Percentiles rank a stretch among this genome's conserved stretches.
Conservation (phyloP, 2,329 filamentous ascomycete genomes). For the Talaromyces sp. region DNA sequence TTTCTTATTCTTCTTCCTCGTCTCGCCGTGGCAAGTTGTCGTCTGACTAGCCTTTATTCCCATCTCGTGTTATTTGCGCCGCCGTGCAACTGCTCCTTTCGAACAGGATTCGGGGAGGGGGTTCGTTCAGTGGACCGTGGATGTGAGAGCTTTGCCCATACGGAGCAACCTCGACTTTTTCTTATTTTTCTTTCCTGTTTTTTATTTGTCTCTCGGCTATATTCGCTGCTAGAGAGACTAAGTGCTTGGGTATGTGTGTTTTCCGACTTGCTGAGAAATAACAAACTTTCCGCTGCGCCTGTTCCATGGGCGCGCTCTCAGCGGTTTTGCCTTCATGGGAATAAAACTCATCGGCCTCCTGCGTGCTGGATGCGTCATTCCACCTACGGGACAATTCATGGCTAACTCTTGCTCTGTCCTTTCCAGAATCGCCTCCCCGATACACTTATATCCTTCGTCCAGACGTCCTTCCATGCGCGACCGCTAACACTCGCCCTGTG, state of each 20-base stretch:
- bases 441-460: background rate
- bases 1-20: background rate
- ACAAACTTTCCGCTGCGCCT: background rate
- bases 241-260: background rate
- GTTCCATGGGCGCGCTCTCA: background rate
- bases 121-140: background rate
- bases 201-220: background rate
- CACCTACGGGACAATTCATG: background rate
- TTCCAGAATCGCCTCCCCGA: background rate
- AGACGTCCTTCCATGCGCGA: conserved; percentile 4
- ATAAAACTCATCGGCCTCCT: background rate
- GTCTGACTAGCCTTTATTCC: background rate
- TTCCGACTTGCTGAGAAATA: background rate
- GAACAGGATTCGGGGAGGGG: background rate
- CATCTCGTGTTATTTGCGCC: background rate
- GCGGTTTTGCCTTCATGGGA: background rate
- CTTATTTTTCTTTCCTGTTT: background rate
- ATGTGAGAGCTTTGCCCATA: background rate
- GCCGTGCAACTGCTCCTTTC: background rate
- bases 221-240: background rate
- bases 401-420: background rate
- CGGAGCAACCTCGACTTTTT: background rate
- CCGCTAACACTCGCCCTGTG: conserved; percentile 1
- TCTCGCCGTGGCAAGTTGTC: background rate
- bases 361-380: background rate